Evolutionary conservation across 345 rosid genomes (phyloP), one percentile per base, ranked within the genome.

Genomic region (Balakata baccata): DNA sequence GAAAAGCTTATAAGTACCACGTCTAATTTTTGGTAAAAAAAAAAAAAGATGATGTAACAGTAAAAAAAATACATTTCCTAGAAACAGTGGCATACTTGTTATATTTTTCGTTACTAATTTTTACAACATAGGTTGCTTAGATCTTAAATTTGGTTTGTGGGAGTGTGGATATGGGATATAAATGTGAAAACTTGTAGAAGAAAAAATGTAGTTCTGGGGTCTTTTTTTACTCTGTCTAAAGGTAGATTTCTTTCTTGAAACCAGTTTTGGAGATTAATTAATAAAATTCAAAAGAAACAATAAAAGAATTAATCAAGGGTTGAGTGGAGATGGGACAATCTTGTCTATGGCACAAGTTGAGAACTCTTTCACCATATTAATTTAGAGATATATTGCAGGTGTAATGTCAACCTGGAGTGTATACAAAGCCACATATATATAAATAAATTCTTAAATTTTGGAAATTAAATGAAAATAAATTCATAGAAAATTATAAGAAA

Each of bases 101-200:
- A n/a, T n/a, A n/a, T n/a, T n/a, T n/a, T n/a, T n/a, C n/a, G n/a
- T n/a, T n/a, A n/a, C n/a, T n/a, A n/a, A n/a, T n/a, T n/a, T n/a
- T n/a, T n/a, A n/a, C n/a, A n/a, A n/a, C n/a, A n/a, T n/a, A n/a
- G 75, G 68, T 88, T 85, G 90, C 94, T 88, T 92, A 86, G 91
- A 81, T 74, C 82, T 82, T 68, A 89, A 85, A 93, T 85, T 85
- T 84, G 79, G 75, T 67, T 67, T 70, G 64, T 29, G 34, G 34
- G 34, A 29, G 34, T 29, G 34, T 29, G 38, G 83, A 20, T 64
- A 69, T 69, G 70, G 70, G 59, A 59, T 64, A 23, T 69, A 23
- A 45, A 78, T 49, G 73, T n/a, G 82, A 73, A 82, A 79, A 74
- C 84, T 81, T 86, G 82, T 71, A 68, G 77, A 62, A 64, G 80